These are phyloP conservation scores for Pistacia atlantica DNA, from an alignment of 345 rosid genomes.

Conservation along the genomic window DNA sequence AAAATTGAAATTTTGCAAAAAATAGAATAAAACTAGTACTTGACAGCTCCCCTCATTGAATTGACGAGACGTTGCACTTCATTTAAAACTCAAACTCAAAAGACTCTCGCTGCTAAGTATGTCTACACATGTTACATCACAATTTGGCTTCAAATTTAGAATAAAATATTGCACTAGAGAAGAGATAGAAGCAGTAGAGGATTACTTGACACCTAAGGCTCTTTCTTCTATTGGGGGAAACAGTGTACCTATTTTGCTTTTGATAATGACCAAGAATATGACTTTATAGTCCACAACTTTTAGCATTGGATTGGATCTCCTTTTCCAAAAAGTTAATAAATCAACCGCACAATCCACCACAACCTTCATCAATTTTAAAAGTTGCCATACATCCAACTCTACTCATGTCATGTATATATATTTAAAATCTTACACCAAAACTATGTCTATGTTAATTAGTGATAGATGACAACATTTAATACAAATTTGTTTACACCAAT, in stretches of 20 bases:
- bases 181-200: neutral
- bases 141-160: neutral
- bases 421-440: conserved; percentile 1
- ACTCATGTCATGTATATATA: neutral
- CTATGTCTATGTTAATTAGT: neutral
- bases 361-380: no score
- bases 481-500: neutral
- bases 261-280: neutral
- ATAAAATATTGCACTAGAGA: no score
- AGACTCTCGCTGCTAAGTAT: no score
- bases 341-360: neutral
- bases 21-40: no score
- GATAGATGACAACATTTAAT: neutral
- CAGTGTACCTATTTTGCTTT: neutral
- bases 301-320: neutral
- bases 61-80: no score
- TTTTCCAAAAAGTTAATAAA: neutral
- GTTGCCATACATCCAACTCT: no score
- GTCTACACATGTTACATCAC: neutral
- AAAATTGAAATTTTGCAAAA: no score
- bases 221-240: neutral
- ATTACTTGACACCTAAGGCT: neutral
- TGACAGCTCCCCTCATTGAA: no score
- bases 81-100: no score
- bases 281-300: neutral